Base-by-base conservation (phyloP, 148 eudicot species). In the Euryodendron excelsum region DNA sequence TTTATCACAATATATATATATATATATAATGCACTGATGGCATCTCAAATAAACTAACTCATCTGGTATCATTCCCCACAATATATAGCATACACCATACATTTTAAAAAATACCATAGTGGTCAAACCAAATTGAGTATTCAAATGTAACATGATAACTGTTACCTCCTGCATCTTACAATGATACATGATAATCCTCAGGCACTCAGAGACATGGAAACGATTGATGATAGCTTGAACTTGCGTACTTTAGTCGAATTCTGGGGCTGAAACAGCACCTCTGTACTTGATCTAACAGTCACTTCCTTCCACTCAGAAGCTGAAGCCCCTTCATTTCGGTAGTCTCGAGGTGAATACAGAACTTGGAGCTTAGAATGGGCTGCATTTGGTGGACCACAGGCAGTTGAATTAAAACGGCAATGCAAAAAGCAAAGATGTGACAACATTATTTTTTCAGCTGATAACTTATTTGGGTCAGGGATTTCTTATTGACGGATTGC, bases 341-440 rank as follows among this genome's bases (percentile, higher is more conserved):
- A 95, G 85, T 93, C 99, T 45, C 96, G 93, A 47, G 87, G 81
- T 73, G 87, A 83, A 87, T 90, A 95, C 80, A 91, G 82, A 74
- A 95, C 90, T 87, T 88, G 96, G 76, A 93, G 91, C 78, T 69
- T 93, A 31, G 93, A 87, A 75, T 84, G 93, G 77, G 97, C 99
- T 95, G 96, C 85, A 87, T 34, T 63, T 25, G 12, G 2, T 31
- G 66, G 13, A 69, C 41, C 5, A 39, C 55, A 50, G 18, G 45
- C 36, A 53, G 37, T 75, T 75, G 7, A 47, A 25, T 33, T n/a
- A 39, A 30, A 50, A 23, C 0, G 27, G 30, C 5, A 50, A 72
- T 3, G 33, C 60, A 50, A 0, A 3, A 44, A n/a, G 72, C 31
- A 34, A 41, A 68, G 28, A 41, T n/a, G 1, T 34, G 45, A 36